Percentiles rank a stretch among this genome's conserved stretches.
Conservation (phyloP, 352 stramenopile species). For the Elongisporangium anandrum region DNA sequence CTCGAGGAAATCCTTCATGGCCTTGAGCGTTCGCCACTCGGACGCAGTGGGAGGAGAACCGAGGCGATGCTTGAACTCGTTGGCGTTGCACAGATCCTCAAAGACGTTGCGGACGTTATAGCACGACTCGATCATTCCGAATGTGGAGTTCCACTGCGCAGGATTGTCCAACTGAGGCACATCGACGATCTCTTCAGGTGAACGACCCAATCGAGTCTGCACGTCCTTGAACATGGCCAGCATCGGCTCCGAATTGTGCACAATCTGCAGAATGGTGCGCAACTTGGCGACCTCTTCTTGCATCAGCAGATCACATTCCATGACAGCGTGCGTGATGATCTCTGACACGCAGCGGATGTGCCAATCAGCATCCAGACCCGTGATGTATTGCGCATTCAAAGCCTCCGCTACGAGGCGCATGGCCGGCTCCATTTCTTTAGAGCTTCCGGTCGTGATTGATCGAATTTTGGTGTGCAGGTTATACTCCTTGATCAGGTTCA, state of each 20-base stretch:
- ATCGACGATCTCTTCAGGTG: neutral
- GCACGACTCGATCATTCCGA: slow-evolving; percentile 5
- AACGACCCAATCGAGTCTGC: neutral
- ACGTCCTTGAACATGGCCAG: slow-evolving; percentile 3
- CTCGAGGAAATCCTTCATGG: slow-evolving; percentile 6
- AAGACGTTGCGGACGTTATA: slow-evolving; percentile 6
- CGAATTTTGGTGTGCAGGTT: slow-evolving; percentile 6
- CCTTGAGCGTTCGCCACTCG: slow-evolving; percentile 8
- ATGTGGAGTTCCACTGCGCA: slow-evolving; percentile 4
- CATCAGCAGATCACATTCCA: neutral
- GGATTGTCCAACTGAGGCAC: slow-evolving; percentile 3
- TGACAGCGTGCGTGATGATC: slow-evolving; percentile 3
- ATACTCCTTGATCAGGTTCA: slow-evolving; percentile 2
- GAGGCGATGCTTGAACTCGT: slow-evolving; percentile 1
- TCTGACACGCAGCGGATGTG: slow-evolving; percentile 5
- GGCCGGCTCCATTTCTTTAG: slow-evolving; percentile 1
- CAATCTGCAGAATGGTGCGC: slow-evolving; percentile 2
- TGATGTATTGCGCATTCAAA: slow-evolving; percentile 1
- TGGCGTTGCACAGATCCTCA: slow-evolving; percentile 1
- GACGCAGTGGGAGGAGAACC: neutral
- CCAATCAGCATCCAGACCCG: slow-evolving; percentile 1
- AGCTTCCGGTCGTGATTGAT: slow-evolving; percentile 7
- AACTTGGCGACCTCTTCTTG: neutral
- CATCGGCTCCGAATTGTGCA: slow-evolving; percentile 2
- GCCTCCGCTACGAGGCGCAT: neutral